Conservation (phyloP, 2,329 filamentous ascomycete species). For the Botrytis pseudocinerea region DNA sequence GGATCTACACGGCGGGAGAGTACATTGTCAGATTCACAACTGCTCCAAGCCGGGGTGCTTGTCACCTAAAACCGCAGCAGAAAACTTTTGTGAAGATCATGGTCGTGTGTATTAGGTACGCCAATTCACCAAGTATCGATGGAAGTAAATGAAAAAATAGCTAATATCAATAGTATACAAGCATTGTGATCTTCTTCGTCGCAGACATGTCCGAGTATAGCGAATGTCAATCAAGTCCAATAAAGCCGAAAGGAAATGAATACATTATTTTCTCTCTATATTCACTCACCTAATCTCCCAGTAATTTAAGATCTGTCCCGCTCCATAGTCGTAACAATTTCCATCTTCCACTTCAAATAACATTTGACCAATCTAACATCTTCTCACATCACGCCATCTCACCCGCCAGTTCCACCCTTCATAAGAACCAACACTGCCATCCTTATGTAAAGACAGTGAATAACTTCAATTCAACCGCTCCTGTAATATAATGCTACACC, state of each 20-base stretch:
- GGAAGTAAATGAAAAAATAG: not conserved
- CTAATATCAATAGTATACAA: too few species aligned
- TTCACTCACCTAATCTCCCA: not conserved
- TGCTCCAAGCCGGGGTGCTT: not conserved
- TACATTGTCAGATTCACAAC: not conserved
- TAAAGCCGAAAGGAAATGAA: too few species aligned
- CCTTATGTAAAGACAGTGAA: too few species aligned
- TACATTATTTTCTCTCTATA: not conserved
- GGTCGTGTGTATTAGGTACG: not conserved
- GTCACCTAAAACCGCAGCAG: accelerated
- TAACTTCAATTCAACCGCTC: too few species aligned
- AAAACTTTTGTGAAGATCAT: not conserved
- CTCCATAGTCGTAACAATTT: not conserved
- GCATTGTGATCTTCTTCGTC: too few species aligned
- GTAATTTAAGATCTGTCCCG: not conserved
- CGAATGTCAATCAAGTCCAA: too few species aligned
- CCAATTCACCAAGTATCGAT: not conserved
- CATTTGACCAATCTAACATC: not conserved
- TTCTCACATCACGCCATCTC: not conserved
- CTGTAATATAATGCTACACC: too few species aligned
- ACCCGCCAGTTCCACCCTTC: not conserved
- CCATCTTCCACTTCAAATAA: not conserved
- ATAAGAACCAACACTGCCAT: too few species aligned
- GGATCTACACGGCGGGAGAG: not conserved
- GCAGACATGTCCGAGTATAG: too few species aligned